These are phyloP conservation scores for Centella asiatica DNA, from an alignment of 129 eudicot species.

Conservation along the genomic window DNA sequence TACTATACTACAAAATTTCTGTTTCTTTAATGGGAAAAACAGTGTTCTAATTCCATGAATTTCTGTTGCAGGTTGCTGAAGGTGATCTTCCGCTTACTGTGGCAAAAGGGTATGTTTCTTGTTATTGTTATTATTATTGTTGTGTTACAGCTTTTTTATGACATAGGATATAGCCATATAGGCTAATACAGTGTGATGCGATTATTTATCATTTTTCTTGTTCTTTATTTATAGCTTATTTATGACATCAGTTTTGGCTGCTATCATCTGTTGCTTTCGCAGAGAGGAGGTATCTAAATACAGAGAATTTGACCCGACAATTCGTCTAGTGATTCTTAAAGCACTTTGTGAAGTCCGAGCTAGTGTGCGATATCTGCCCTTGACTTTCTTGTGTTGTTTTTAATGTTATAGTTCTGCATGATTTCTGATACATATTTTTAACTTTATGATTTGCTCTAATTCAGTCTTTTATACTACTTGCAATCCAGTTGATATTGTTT, in stretches of 20 bases:
- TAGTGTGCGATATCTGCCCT: constrained; percentile 31
- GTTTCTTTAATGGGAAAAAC: background rate
- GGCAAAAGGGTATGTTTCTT: constrained; percentile 59
- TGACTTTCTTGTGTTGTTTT: constrained; percentile 1
- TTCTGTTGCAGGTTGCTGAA: constrained; percentile 61
- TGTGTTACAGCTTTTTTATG: too few relatives aligned
- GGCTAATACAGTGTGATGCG: too few relatives aligned
- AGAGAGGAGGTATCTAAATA: constrained; percentile 64
- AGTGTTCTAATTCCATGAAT: background rate
- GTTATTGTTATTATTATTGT: too few relatives aligned
- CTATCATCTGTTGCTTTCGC: constrained; percentile 16
- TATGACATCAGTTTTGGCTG: constrained; percentile 4
- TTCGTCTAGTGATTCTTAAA: constrained; percentile 65
- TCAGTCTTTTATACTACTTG: background rate
- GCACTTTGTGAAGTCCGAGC: constrained; percentile 90
- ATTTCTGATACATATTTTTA: too few relatives aligned
- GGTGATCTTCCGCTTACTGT: constrained; percentile 68
- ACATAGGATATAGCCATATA: too few relatives aligned
- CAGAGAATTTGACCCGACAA: constrained; percentile 66
- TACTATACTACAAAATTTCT: background rate
- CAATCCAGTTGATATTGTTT: background rate
- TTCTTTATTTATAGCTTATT: background rate
- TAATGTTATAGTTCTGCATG: background rate
- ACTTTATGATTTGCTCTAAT: background rate
- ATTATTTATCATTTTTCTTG: too few relatives aligned